A percentile compares a stretch with the other conserved stretches of the same genome.
These are phyloP conservation scores for Tricladium varicosporioides DNA, from an alignment of 2,329 filamentous ascomycete genomes.

Conservation along the genomic window DNA sequence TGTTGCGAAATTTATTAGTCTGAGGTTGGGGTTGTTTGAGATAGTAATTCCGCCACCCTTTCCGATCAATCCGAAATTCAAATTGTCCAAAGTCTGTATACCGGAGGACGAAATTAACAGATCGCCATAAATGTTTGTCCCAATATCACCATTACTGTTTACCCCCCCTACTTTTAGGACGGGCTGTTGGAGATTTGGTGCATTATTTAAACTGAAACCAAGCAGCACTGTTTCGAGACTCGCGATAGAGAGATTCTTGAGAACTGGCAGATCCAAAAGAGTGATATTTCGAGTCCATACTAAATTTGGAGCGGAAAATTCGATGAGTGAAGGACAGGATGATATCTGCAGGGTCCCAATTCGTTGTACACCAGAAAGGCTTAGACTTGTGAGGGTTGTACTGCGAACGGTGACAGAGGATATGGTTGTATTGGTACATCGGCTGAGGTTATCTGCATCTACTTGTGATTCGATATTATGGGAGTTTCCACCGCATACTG, in stretches of 20 bases:
- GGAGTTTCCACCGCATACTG: neutral
- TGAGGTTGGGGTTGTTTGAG: constrained; percentile 4
- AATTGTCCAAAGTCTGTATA: constrained; percentile 7
- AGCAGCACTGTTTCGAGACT: constrained; percentile 5
- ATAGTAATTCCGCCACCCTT: constrained; percentile 5
- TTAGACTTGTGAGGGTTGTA: neutral
- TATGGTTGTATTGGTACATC: neutral
- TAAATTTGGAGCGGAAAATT: constrained; percentile 8
- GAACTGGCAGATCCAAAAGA: constrained; percentile 7
- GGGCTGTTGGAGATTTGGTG: neutral
- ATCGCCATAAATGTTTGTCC: constrained; percentile 10
- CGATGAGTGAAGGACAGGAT: constrained; percentile 1
- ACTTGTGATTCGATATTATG: neutral
- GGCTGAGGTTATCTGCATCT: neutral
- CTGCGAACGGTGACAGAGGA: neutral
- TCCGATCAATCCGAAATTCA: constrained; percentile 8
- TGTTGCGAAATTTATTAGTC: constrained; percentile 6
- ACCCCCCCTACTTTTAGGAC: neutral
- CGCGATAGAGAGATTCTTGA: constrained; percentile 7
- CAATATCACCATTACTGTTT: neutral
- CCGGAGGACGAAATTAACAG: constrained; percentile 7
- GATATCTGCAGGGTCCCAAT: constrained; percentile 2
- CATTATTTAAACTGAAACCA: constrained; percentile 4
- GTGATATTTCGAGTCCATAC: constrained; percentile 10
- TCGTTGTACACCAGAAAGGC: constrained; percentile 4